These are phyloP conservation scores for Papilionanthe hybrid DNA, from an alignment of 116 monocot species.

Conservation along the genomic window DNA sequence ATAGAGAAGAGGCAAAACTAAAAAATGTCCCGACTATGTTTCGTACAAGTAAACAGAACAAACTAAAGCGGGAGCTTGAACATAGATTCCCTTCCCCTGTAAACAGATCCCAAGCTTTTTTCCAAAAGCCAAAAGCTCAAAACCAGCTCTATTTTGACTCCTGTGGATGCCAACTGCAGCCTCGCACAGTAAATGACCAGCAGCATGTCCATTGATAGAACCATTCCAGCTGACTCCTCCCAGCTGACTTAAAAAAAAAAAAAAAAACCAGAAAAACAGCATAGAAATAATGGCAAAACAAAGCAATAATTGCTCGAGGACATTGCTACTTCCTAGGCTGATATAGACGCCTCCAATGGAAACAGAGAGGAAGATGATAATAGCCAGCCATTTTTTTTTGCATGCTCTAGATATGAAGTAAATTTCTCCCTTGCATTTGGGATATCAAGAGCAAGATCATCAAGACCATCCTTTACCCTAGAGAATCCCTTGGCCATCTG, in stretches of 20 bases:
- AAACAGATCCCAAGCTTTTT: neutral
- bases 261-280: neutral
- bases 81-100: neutral
- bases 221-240: neutral
- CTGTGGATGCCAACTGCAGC: neutral
- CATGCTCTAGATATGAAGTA: slow-evolving; percentile 14
- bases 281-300: neutral
- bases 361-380: neutral
- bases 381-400: slow-evolving; percentile 21
- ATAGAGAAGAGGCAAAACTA: neutral
- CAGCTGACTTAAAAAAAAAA: no score
- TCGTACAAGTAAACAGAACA: neutral
- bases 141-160: neutral
- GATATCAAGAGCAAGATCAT: slow-evolving; percentile 30
- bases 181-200: neutral
- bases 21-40: neutral
- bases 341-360: neutral
- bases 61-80: slow-evolving; percentile 5
- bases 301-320: neutral
- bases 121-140: neutral
- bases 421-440: slow-evolving; percentile 20
- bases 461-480: slow-evolving; percentile 27
- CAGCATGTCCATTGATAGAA: neutral
- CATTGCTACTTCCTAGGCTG: neutral
- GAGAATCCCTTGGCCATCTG: slow-evolving; percentile 30